Evolutionary conservation across 495 filamentous ascomycete genomes (phyloP), one percentile per base, ranked within the genome.

Genomic region (Talaromyces liani): DNA sequence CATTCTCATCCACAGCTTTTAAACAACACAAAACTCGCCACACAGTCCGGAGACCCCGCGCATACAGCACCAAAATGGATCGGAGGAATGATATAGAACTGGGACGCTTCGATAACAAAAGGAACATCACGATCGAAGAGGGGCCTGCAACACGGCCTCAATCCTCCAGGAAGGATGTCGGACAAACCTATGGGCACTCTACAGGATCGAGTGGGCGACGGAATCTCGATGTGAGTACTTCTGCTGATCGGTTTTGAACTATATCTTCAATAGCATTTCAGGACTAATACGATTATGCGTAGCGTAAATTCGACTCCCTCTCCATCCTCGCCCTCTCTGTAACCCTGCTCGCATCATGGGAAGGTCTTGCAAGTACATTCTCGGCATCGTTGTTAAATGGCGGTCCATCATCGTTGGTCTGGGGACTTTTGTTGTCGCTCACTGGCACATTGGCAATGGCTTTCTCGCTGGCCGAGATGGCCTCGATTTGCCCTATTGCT

Each of bases 261-360:
- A 31, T 33, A 31, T 27, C 14, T n/a, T 18, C 54, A 12, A n/a
- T 6, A 25, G 6, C 18, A 20, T 51, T 10, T 51, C 6, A 22
- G 31, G 18, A 53, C 39, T 51, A 9, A 27, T 20, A 33, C 16
- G 6, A 31, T 3, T 10, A 41, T 27, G 39, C 33, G 41, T 31
- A 77, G 75, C 64, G 73, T 66, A 73, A 77, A 64, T 65, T 77
- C 24, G 71, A 71, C 41, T 70, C 73, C 58, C 66, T 74, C 63
- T 73, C 75, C 4, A 69, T 74, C 0, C 63, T 76, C 7, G 72
- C 69, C 39, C 73, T 77, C 34, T 72, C 72, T 2, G 65, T 67
- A 6, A 75, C 72, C 6, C 55, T 75, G 29, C 67, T 77, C 33
- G 70, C 70, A 9, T 72, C 75, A n/a, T 77, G 75, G 75, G 73